These are phyloP conservation scores for Pseudopyricularia cyperi DNA, from an alignment of 2,329 filamentous ascomycete species.

Conservation along the genomic window DNA sequence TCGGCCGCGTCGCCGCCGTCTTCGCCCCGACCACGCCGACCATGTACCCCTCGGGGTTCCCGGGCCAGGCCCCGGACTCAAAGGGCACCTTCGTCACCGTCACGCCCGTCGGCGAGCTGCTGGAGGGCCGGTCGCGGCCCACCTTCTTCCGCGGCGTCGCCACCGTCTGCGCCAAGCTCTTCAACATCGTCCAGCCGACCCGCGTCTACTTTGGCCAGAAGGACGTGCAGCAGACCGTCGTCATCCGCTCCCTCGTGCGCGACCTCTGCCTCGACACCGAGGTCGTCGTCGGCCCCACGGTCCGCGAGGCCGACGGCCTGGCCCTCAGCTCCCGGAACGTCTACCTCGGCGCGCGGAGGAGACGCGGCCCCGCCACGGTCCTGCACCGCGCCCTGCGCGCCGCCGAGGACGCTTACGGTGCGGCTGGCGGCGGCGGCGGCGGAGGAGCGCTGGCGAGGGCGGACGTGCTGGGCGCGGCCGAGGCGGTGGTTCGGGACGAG, in stretches of 20 bases:
- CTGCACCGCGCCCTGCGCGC: slow-evolving; percentile 56
- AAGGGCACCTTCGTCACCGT: slow-evolving; percentile 85
- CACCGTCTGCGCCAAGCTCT: slow-evolving; percentile 90
- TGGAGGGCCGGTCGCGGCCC: slow-evolving; percentile 76
- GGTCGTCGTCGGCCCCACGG: slow-evolving; percentile 62
- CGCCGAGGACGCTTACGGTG: slow-evolving; percentile 54
- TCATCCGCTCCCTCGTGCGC: slow-evolving; percentile 74
- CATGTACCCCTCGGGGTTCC: slow-evolving; percentile 81
- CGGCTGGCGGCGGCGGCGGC: slow-evolving; percentile 25
- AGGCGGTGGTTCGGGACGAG: slow-evolving; percentile 40
- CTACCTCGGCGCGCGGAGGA: slow-evolving; percentile 60
- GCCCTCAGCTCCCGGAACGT: slow-evolving; percentile 91
- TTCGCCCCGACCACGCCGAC: slow-evolving; percentile 72
- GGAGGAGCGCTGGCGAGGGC: slow-evolving; percentile 35
- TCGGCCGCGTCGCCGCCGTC: slow-evolving; percentile 65
- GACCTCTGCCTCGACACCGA: slow-evolving; percentile 74
- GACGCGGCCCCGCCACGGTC: slow-evolving; percentile 60
- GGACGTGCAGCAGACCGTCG: slow-evolving; percentile 89
- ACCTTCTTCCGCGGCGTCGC: slow-evolving; percentile 96
- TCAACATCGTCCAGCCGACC: slow-evolving; percentile 69
- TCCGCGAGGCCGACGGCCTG: slow-evolving; percentile 67
- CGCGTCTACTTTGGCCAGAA: slow-evolving; percentile 93
- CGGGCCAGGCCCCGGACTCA: slow-evolving; percentile 56
- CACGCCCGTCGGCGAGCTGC: slow-evolving; percentile 65
- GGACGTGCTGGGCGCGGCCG: slow-evolving; percentile 61